Percentiles rank a stretch among this genome's conserved stretches.
Evolutionary conservation across 2,329 filamentous ascomycete genomes (phyloP).

Genomic region (Dothistroma pini): DNA sequence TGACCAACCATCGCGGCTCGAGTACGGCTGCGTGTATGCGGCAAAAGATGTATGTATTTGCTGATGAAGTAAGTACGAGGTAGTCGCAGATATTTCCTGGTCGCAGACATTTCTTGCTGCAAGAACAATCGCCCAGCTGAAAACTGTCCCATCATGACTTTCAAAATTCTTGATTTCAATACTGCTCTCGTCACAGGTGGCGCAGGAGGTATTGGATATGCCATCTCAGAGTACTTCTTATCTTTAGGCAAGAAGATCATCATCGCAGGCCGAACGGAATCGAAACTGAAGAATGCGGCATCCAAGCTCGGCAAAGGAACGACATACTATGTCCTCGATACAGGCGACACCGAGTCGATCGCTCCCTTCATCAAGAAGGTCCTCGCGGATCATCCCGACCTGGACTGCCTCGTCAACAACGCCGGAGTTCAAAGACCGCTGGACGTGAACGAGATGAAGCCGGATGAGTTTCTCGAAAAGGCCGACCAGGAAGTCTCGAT

Average conservation of each 20-base stretch:
- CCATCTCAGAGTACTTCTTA: conserved; percentile 47
- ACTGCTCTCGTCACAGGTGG: conserved; percentile 44
- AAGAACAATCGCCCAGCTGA: not conserved
- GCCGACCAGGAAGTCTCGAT: conserved; percentile 58
- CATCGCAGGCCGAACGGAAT: conserved; percentile 54
- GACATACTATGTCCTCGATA: conserved; percentile 54
- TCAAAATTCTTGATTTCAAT: conserved; percentile 2
- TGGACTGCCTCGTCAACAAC: conserved; percentile 60
- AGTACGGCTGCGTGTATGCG: not conserved
- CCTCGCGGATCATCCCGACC: conserved; percentile 48
- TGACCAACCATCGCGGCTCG: not conserved
- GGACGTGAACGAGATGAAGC: conserved; percentile 39
- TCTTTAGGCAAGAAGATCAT: conserved; percentile 50
- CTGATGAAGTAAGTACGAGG: not conserved
- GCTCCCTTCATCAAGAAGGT: conserved; percentile 46
- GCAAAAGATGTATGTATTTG: not conserved
- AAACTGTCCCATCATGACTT: not conserved
- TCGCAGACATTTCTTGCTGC: too few relatives aligned
- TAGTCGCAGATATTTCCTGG: too few relatives aligned
- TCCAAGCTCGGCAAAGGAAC: conserved; percentile 43
- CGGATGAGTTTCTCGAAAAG: conserved; percentile 45
- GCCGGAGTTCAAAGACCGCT: conserved; percentile 56
- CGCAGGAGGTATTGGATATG: conserved; percentile 51
- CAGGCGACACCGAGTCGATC: conserved; percentile 44
- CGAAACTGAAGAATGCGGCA: conserved; percentile 47